phyloP scores from a whole-genome alignment of 768 basidiomycete genomes.

The Macrolepiota fuliginosa region DNA sequence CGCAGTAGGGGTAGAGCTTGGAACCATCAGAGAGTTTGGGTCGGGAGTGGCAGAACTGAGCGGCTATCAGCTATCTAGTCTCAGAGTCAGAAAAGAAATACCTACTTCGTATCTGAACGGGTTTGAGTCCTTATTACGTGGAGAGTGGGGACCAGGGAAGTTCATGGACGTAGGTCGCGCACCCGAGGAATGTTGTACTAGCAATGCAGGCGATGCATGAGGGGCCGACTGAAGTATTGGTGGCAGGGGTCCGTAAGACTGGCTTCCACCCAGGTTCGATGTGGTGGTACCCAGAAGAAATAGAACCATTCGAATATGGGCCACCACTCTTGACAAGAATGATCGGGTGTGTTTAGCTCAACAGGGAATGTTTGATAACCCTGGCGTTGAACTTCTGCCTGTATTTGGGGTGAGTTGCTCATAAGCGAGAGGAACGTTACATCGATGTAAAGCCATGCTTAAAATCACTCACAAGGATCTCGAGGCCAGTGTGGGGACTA shows the following conservation, averaged over 20 bases:
- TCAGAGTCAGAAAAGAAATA: slow-evolving; percentile 10
- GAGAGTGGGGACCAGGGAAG: slow-evolving; percentile 23
- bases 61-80: slow-evolving; percentile 8
- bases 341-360: slow-evolving; percentile 14
- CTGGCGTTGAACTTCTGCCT: not conserved
- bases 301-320: slow-evolving; percentile 42
- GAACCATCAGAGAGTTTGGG: slow-evolving; percentile 56
- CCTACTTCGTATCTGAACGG: slow-evolving; percentile 49
- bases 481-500: slow-evolving; percentile 31
- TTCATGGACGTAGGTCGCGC: slow-evolving; percentile 28
- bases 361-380: slow-evolving; percentile 10
- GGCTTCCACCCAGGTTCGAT: slow-evolving; percentile 24
- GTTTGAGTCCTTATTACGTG: slow-evolving; percentile 28
- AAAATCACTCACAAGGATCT: slow-evolving; percentile 17
- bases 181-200: slow-evolving; percentile 21
- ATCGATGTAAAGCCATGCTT: slow-evolving; percentile 18
- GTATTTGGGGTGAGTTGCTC: slow-evolving; percentile 20
- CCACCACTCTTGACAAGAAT: slow-evolving; percentile 30
- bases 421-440: slow-evolving; percentile 22
- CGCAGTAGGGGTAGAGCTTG: slow-evolving; percentile 56
- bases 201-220: slow-evolving; percentile 24
- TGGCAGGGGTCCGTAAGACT: slow-evolving; percentile 14
- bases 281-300: slow-evolving; percentile 31
- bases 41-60: slow-evolving; percentile 51
- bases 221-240: slow-evolving; percentile 20